A percentile compares a stretch with the other conserved stretches of the same genome.
Conservation (phyloP, 805 yeast species). For the Spathaspora gorwiae region DNA sequence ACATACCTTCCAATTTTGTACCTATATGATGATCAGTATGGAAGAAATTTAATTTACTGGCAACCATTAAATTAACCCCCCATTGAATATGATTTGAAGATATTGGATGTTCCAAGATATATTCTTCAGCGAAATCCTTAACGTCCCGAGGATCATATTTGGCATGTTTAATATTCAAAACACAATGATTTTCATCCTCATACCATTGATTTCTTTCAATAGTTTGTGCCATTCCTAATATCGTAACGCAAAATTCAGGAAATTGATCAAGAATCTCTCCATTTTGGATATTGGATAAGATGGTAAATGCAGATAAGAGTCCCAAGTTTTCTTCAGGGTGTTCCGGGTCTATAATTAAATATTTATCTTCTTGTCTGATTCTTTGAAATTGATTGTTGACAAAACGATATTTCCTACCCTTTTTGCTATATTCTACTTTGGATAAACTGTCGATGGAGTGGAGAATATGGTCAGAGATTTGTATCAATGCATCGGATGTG, state of each 20-base stretch:
- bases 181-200: slow-evolving; percentile 41
- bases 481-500: slow-evolving; percentile 31
- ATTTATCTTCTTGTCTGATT: slow-evolving; percentile 46
- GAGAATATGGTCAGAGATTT: slow-evolving; percentile 33
- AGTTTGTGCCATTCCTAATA: slow-evolving; percentile 47
- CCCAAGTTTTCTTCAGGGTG: slow-evolving; percentile 28
- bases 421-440: slow-evolving; percentile 33
- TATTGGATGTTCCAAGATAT: slow-evolving; percentile 18
- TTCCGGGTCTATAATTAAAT: slow-evolving; percentile 36
- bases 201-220: slow-evolving; percentile 48
- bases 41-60: slow-evolving; percentile 47
- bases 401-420: slow-evolving; percentile 47
- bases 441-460: slow-evolving; percentile 28
- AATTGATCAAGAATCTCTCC: slow-evolving; percentile 33
- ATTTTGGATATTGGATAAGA: slow-evolving; percentile 30
- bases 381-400: slow-evolving; percentile 47
- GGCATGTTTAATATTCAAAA: slow-evolving; percentile 31
- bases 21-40: slow-evolving; percentile 55
- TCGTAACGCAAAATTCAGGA: slow-evolving; percentile 42
- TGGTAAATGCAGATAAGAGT: slow-evolving; percentile 40
- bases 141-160: slow-evolving; percentile 26
- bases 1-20: slow-evolving; percentile 44
- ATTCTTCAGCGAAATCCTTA: slow-evolving; percentile 30
- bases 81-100: slow-evolving; percentile 30
- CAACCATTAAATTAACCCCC: slow-evolving; percentile 41